Base-by-base conservation (phyloP, 352 stramenopile genomes). In the Phytophthora citrophthora region DNA sequence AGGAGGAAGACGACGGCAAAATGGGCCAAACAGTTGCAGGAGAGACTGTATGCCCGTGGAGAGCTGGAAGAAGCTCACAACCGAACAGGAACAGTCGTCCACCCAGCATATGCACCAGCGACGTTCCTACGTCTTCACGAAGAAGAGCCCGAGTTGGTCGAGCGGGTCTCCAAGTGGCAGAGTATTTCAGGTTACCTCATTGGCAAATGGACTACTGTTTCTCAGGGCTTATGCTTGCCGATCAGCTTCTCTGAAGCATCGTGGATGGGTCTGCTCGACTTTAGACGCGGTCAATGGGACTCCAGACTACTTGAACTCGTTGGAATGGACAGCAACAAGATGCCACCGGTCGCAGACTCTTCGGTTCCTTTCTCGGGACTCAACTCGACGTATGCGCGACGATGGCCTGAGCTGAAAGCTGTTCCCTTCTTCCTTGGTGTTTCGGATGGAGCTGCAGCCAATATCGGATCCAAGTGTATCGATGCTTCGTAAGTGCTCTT, bases 241-340 rank as follows among this genome's bases (percentile, higher is more conserved):
- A 95, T 98, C 47, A 98, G 93, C 29, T 97, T 92, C 67, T 97
- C 88, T 0, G 96, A 99, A 75, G 96, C 95, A 3, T 97, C 90
- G 41, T 99, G 96, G 96, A 98, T 93, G 29, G 96, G 96, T 5
- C 72, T 99, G 4, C 69, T 98, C 9, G 91, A 98, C 54, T 96
- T 98, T 68, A 77, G 83, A 46, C 80, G 70, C 18, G 84, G 81
- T 49, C 45, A 86, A 39, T 98, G 94, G 90, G 85, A 98, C 62
- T 58, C 79, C n/a, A 76, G 70, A 26, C 66, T 95, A 36, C 74
- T 98, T 29, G 72, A 84, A 10, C 60, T 97, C 4, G 70, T 97
- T 47, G 74, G 72, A 8, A 90, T 93, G 76, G 75, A 90, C 43
- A 69, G 36, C 31, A 58, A 34, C 29, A 94, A 93, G 61, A 89